phyloP scores from a whole-genome alignment of 257 asterid genomes.

The Solanum lignicaule region DNA sequence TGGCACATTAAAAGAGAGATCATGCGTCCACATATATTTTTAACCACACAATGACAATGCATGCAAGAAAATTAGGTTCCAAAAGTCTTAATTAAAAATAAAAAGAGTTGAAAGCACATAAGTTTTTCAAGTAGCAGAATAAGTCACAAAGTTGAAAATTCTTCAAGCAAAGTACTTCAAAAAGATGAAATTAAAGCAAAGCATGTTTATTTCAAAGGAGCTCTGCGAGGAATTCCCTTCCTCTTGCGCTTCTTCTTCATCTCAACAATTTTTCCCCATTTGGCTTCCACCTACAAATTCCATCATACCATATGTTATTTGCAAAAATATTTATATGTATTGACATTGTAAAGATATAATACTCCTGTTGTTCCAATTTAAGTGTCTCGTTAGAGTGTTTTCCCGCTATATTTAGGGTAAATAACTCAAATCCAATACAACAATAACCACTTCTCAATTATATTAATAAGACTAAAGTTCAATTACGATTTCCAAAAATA shows the following conservation, averaged over 20 bases:
- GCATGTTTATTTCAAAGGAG: neutral
- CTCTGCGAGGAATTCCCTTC: conserved; percentile 15
- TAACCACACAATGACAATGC: neutral
- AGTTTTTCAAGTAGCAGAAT: neutral
- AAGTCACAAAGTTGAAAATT: neutral
- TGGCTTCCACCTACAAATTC: conserved; percentile 7
- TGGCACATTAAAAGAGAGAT: neutral
- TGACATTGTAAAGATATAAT: neutral
- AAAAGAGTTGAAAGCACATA: neutral
- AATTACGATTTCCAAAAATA: too few relatives aligned
- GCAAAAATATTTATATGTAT: neutral
- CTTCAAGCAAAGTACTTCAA: neutral
- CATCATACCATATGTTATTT: neutral
- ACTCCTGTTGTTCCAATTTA: too few relatives aligned
- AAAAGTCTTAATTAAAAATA: neutral
- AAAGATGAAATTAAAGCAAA: neutral
- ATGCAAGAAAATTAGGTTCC: neutral
- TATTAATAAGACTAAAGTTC: too few relatives aligned
- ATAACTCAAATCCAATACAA: too few relatives aligned
- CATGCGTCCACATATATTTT: neutral
- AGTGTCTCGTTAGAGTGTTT: too few relatives aligned
- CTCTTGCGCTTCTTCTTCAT: neutral
- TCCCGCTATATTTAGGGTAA: too few relatives aligned
- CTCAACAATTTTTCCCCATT: neutral
- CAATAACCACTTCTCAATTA: too few relatives aligned